Conservation (phyloP, 129 eudicot genomes). For the Arctium minus region DNA sequence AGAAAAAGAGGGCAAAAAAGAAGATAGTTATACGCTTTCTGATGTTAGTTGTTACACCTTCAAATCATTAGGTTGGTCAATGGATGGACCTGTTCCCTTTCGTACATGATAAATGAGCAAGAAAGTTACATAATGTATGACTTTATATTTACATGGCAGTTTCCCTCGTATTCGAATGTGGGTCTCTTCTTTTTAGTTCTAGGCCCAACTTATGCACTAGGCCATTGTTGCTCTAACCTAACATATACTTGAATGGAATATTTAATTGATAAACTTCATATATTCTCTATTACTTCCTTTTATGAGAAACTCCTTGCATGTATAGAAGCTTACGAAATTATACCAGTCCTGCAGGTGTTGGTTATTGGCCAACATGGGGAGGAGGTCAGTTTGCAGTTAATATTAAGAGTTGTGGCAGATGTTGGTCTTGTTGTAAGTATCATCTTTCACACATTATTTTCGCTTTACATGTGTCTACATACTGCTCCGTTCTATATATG, state of each 20-base stretch:
- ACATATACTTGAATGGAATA: neutral
- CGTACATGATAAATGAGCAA: neutral
- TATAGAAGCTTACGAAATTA: neutral
- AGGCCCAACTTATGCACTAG: neutral
- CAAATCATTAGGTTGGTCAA: neutral
- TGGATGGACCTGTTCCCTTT: neutral
- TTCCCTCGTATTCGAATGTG: neutral
- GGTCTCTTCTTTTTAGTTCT: neutral
- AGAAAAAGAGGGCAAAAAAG: neutral
- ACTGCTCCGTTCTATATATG: neutral
- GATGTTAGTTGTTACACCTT: neutral
- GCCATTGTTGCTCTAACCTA: neutral
- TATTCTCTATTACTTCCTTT: constrained; percentile 4
- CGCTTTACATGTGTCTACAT: neutral
- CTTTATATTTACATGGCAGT: neutral
- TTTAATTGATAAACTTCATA: neutral
- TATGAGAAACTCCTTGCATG: neutral
- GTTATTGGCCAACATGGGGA: constrained; percentile 86
- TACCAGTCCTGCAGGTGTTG: constrained; percentile 56
- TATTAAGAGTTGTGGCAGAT: constrained; percentile 94
- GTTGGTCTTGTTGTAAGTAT: constrained; percentile 94
- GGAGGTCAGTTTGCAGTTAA: constrained; percentile 81
- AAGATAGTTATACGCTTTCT: neutral
- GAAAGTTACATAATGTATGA: neutral
- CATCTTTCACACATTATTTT: constrained; percentile 2